phyloP scores from a whole-genome alignment of 495 filamentous ascomycete genomes.

The Penicillium flavigenum region DNA sequence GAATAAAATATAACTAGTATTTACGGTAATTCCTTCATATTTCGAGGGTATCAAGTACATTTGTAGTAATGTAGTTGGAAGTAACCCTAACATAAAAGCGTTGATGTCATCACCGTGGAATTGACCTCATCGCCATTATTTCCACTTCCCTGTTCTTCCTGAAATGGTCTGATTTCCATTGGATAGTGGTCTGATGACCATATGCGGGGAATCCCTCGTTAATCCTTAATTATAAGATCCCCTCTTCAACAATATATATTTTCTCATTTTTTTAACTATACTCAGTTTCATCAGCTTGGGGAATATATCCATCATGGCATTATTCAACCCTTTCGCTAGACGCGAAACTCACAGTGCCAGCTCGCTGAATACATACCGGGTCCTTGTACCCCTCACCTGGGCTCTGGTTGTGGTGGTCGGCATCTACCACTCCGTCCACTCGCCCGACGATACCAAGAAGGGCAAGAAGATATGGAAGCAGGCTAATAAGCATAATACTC shows the following conservation, averaged over 20 bases:
- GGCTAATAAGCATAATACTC: conserved; percentile 61
- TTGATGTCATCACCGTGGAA: conserved; percentile 7
- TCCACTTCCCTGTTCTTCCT: conserved; percentile 3
- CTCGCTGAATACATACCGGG: conserved; percentile 58
- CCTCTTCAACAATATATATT: not conserved
- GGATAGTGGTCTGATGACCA: conserved; percentile 2
- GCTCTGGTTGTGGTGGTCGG: conserved; percentile 63
- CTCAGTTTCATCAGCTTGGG: conserved; percentile 4
- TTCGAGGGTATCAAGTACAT: not conserved
- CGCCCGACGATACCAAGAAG: conserved; percentile 59
- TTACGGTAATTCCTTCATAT: not conserved
- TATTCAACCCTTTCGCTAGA: conserved; percentile 67
- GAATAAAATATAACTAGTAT: not conserved
- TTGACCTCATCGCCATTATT: conserved; percentile 2
- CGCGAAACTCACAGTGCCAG: conserved; percentile 57
- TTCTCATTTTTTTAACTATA: not conserved
- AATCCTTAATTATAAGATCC: conserved; percentile 13
- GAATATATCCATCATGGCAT: conserved; percentile 16
- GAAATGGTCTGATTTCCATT: not conserved
- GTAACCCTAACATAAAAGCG: not conserved
- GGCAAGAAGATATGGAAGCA: conserved; percentile 65
- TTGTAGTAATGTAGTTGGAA: not conserved
- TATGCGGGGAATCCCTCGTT: conserved; percentile 5
- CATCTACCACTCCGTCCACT: conserved; percentile 66
- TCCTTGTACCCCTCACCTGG: conserved; percentile 71